Evolutionary conservation across 2,329 filamentous ascomycete genomes (phyloP), one percentile per base, ranked within the genome.

Genomic region (Capronia americana): DNA sequence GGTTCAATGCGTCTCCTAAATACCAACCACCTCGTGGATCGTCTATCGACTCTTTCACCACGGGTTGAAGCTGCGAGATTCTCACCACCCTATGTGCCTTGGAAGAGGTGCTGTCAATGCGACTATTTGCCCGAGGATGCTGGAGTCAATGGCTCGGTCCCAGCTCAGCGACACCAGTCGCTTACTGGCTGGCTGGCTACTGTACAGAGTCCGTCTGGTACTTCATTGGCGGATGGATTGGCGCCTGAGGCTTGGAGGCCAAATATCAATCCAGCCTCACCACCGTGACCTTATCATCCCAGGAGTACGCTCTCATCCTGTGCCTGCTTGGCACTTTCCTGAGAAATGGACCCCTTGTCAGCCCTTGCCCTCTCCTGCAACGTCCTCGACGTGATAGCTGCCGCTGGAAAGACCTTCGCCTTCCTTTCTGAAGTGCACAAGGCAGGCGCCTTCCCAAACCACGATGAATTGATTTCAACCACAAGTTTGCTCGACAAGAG

Each of bases 281-380:
- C 48, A 28, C 20, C 8, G 8, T 23, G 23, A 51, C 48, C 24
- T 51, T 26, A 14, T 26, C 48, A 23, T 51, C 14, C 14, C 38
- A 44, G 17, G 17, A 44, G 14, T 44, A 5, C 38, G 38, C 38
- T 44, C 1, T 17, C 14, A 44, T n/a, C 38, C 5, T 14, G 14
- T 44, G 38, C 38, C n/a, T 44, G 38, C 17, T 41, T 44, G 38
- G 17, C 17, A 14, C 17, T 44, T n/a, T 44, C 14, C 20, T 26
- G 48, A 20, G 23, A 26, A 17, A 51, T 51, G 48, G 48, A 51
- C 11, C 48, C 20, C 48, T 26, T 51, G 20, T 51, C 48, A 11
- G 48, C 48, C 12, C 48, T 51, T 51, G 20, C 48, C n/a, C 20
- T 51, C 12, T 51, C 48, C 24, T 51, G 48, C 46, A 51, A 51